Conservation (phyloP, 1,139 yeast genomes). For the Debaryomycetaceae sp. region DNA sequence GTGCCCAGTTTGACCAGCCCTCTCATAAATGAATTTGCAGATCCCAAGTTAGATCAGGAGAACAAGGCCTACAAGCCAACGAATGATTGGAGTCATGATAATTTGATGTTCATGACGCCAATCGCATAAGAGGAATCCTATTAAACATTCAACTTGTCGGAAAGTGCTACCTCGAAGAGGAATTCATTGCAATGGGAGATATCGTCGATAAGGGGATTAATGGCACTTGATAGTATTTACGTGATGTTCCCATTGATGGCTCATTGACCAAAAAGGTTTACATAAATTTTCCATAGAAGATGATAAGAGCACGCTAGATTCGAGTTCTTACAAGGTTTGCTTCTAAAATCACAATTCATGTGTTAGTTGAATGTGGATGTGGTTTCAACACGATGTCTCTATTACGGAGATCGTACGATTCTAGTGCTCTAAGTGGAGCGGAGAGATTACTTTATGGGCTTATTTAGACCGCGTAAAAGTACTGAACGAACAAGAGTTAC, state of each 20-base stretch:
- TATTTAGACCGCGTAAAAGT: too few species aligned
- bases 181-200: conserved; percentile 3
- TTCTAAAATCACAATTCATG: too few species aligned
- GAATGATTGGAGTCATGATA: conserved; percentile 3
- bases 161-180: conserved; percentile 4
- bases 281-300: background rate
- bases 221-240: background rate
- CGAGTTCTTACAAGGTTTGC: too few species aligned
- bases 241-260: background rate
- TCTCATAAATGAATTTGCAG: conserved; percentile 1
- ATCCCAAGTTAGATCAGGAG: background rate
- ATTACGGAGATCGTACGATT: too few species aligned
- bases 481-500: too few species aligned
- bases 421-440: too few species aligned
- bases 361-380: too few species aligned
- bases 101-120: conserved; percentile 3
- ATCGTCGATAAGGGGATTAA: conserved; percentile 2
- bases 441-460: too few species aligned
- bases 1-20: conserved; percentile 2
- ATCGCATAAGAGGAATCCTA: conserved; percentile 1
- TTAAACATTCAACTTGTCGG: conserved; percentile 4
- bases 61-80: background rate
- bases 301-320: background rate
- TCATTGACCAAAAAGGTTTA: background rate
- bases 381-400: too few species aligned